Evolutionary conservation across 352 stramenopile genomes (phyloP).

Genomic region (Aphanomyces invadans): DNA sequence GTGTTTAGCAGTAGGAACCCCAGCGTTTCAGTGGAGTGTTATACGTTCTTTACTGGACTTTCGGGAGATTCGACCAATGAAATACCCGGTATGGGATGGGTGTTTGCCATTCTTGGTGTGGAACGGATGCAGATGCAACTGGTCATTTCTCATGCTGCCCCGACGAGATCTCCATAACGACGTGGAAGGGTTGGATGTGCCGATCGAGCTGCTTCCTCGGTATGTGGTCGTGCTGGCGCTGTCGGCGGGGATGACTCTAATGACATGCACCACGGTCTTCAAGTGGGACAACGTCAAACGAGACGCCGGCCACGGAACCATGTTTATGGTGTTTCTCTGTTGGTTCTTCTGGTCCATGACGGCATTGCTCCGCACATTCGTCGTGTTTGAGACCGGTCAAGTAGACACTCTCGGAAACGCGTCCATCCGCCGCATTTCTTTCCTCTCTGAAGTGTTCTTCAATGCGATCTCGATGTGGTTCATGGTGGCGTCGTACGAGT

Average conservation of each 20-base stretch:
- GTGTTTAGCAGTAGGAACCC: too few relatives aligned
- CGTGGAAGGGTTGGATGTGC: not conserved
- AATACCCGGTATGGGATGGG: too few relatives aligned
- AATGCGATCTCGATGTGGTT: conserved; percentile 17
- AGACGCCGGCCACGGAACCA: conserved; percentile 16
- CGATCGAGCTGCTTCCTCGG: not conserved
- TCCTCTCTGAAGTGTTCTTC: conserved; percentile 9
- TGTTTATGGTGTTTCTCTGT: conserved; percentile 24
- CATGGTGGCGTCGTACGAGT: conserved; percentile 11
- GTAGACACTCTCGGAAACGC: not conserved
- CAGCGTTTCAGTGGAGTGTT: too few relatives aligned
- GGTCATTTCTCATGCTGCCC: not conserved
- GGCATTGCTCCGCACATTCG: not conserved
- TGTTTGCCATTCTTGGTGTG: too few relatives aligned
- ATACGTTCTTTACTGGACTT: too few relatives aligned
- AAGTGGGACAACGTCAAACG: conserved; percentile 11
- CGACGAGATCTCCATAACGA: not conserved
- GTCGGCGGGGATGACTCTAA: conserved; percentile 10
- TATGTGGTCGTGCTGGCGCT: conserved; percentile 10
- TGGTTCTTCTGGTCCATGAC: conserved; percentile 12
- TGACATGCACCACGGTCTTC: conserved; percentile 16
- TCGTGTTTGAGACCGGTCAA: not conserved
- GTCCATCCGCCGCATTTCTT: not conserved
- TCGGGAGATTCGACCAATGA: too few relatives aligned
- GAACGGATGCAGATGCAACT: too few relatives aligned